A percentile compares a stretch with the other conserved stretches of the same genome.
Conservation (phyloP, 83 land plant genomes). For the Picea abies region DNA sequence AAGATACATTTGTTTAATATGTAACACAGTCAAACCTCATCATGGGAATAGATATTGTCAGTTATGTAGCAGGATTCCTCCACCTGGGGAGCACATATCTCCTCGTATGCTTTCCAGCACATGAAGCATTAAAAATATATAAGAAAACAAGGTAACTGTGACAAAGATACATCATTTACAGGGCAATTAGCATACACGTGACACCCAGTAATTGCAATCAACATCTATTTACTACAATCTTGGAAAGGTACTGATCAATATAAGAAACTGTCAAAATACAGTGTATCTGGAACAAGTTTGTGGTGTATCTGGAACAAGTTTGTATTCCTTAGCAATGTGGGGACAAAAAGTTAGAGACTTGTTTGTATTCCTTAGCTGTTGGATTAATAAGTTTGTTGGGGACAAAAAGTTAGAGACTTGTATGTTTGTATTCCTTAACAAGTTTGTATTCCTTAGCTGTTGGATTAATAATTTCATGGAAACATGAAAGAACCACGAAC, state of each 20-base stretch:
- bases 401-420: too few relatives aligned
- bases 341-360: not conserved
- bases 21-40: slow-evolving; percentile 54
- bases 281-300: too few relatives aligned
- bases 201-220: slow-evolving; percentile 90
- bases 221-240: slow-evolving; percentile 69
- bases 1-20: not conserved
- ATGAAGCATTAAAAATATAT: not conserved
- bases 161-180: slow-evolving; percentile 42
- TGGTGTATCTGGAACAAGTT: slow-evolving; percentile 71
- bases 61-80: slow-evolving; percentile 96
- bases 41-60: slow-evolving; percentile 85
- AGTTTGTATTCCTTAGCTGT: too few relatives aligned
- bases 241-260: slow-evolving; percentile 91
- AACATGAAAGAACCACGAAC: slow-evolving; percentile 69
- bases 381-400: too few relatives aligned
- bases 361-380: too few relatives aligned
- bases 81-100: slow-evolving; percentile 97
- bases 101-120: slow-evolving; percentile 50
- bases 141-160: not conserved
- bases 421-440: too few relatives aligned
- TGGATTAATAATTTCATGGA: not conserved
- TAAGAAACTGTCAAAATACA: slow-evolving; percentile 84
- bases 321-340: slow-evolving; percentile 94
- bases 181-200: slow-evolving; percentile 92